Evolutionary conservation across 148 eudicot species (phyloP).

Genomic region (Persicaria maculosa): DNA sequence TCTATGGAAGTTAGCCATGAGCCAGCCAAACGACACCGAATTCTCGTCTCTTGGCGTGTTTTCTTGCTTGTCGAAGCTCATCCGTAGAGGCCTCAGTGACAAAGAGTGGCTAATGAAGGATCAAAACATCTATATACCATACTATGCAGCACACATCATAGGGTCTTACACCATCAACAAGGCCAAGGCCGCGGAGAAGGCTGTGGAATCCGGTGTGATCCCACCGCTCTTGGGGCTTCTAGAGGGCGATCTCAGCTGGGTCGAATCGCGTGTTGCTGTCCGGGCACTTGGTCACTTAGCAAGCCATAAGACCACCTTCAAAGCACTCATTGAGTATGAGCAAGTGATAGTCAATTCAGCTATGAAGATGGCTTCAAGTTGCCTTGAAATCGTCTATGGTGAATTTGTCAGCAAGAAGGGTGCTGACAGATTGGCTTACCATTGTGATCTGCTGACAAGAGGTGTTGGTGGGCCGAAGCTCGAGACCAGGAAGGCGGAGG

Average conservation of each 20-base stretch:
- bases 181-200: slow-evolving; percentile 39
- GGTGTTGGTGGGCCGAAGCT: slow-evolving; percentile 59
- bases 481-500: slow-evolving; percentile 68
- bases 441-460: slow-evolving; percentile 65
- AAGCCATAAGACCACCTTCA: slow-evolving; percentile 54
- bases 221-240: slow-evolving; percentile 62
- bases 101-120: slow-evolving; percentile 48
- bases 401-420: slow-evolving; percentile 22
- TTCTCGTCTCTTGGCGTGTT: slow-evolving; percentile 72
- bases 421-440: slow-evolving; percentile 43
- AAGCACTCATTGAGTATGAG: slow-evolving; percentile 38
- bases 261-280: slow-evolving; percentile 73
- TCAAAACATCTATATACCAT: slow-evolving; percentile 75
- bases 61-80: slow-evolving; percentile 55
- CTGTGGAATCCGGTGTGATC: slow-evolving; percentile 56
- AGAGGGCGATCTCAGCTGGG: slow-evolving; percentile 71
- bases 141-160: slow-evolving; percentile 84
- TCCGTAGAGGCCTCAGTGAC: slow-evolving; percentile 40
- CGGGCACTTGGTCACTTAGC: slow-evolving; percentile 80
- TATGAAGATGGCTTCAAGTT: slow-evolving; percentile 23
- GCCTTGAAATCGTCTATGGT: slow-evolving; percentile 18
- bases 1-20: slow-evolving; percentile 74
- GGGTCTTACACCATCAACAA: slow-evolving; percentile 79
- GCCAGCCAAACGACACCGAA: slow-evolving; percentile 52
- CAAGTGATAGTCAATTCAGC: slow-evolving; percentile 31